These are phyloP conservation scores for Colletotrichum horii DNA, from an alignment of 2,329 filamentous ascomycete genomes.

Conservation along the genomic window DNA sequence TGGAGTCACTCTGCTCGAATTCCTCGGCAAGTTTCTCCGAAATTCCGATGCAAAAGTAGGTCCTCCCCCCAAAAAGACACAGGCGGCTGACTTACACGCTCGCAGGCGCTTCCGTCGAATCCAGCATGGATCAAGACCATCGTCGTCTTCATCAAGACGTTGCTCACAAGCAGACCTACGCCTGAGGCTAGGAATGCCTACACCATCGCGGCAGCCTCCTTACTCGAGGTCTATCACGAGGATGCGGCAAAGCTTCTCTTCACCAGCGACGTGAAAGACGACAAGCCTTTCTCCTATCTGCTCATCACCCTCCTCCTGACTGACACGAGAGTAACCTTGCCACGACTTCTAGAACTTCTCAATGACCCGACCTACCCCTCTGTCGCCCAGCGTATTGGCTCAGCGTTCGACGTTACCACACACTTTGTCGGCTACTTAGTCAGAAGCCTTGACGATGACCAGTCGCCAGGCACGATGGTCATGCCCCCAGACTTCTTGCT, in stretches of 20 bases:
- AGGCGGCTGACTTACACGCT: conserved; percentile 19
- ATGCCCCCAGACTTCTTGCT: conserved; percentile 65
- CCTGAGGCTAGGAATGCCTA: conserved; percentile 61
- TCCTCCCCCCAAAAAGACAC: conserved; percentile 2
- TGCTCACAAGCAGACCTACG: conserved; percentile 61
- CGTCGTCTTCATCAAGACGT: conserved; percentile 52
- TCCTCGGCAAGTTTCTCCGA: conserved; percentile 58
- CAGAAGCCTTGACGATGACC: conserved; percentile 55
- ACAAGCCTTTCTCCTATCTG: conserved; percentile 65
- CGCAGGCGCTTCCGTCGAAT: conserved; percentile 51
- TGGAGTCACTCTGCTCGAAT: conserved; percentile 62
- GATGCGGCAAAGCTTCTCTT: conserved; percentile 57
- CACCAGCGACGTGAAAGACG: conserved; percentile 41
- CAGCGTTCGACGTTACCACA: conserved; percentile 67
- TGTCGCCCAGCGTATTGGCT: conserved; percentile 59
- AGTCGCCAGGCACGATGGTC: conserved; percentile 39
- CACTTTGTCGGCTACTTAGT: conserved; percentile 65
- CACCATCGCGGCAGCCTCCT: conserved; percentile 60
- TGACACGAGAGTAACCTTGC: conserved; percentile 68
- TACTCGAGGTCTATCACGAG: conserved; percentile 61
- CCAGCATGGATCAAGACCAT: conserved; percentile 60
- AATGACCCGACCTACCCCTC: conserved; percentile 58
- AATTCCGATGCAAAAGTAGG: conserved; percentile 54
- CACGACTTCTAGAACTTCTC: conserved; percentile 62
- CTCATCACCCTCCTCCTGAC: conserved; percentile 70